phyloP scores from a whole-genome alignment of 2,329 filamentous ascomycete species.

The Chaetothyriales sp. region DNA sequence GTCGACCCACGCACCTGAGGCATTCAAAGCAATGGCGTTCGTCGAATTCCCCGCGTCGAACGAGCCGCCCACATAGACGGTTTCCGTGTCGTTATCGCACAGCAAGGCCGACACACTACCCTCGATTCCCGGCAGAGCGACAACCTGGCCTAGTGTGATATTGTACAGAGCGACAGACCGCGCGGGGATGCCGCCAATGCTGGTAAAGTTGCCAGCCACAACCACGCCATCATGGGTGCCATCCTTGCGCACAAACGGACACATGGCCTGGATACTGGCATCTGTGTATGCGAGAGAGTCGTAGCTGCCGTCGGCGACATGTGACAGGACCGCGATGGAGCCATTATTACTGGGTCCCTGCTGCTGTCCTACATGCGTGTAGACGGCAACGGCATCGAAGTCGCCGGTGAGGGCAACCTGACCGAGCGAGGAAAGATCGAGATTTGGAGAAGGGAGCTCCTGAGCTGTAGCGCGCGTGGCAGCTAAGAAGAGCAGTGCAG shows the following conservation, averaged over 20 bases:
- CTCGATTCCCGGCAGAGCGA: slow-evolving; percentile 62
- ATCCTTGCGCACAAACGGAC: slow-evolving; percentile 55
- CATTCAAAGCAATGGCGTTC: slow-evolving; percentile 76
- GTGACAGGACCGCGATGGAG: slow-evolving; percentile 64
- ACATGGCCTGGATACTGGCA: slow-evolving; percentile 79
- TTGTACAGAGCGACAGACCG: slow-evolving; percentile 72
- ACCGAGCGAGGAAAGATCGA: slow-evolving; percentile 67
- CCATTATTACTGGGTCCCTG: slow-evolving; percentile 59
- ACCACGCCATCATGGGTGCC: slow-evolving; percentile 61
- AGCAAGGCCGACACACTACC: slow-evolving; percentile 71
- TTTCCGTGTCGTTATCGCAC: slow-evolving; percentile 63
- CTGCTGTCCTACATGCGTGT: slow-evolving; percentile 68
- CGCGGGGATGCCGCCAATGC: slow-evolving; percentile 61
- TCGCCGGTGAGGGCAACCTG: slow-evolving; percentile 76
- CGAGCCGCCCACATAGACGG: slow-evolving; percentile 82
- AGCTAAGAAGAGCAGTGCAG: slow-evolving; percentile 9
- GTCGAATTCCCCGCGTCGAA: slow-evolving; percentile 70
- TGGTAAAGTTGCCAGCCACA: slow-evolving; percentile 91
- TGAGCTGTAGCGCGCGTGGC: slow-evolving; percentile 8
- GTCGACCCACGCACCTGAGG: slow-evolving; percentile 54
- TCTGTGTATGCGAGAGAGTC: slow-evolving; percentile 62
- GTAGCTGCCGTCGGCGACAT: slow-evolving; percentile 75
- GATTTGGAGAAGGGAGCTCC: slow-evolving; percentile 51
- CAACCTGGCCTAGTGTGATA: slow-evolving; percentile 54
- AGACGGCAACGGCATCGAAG: slow-evolving; percentile 83